These are phyloP conservation scores for Botrytis squamosa DNA, from an alignment of 2,329 filamentous ascomycete species.

Conservation along the genomic window DNA sequence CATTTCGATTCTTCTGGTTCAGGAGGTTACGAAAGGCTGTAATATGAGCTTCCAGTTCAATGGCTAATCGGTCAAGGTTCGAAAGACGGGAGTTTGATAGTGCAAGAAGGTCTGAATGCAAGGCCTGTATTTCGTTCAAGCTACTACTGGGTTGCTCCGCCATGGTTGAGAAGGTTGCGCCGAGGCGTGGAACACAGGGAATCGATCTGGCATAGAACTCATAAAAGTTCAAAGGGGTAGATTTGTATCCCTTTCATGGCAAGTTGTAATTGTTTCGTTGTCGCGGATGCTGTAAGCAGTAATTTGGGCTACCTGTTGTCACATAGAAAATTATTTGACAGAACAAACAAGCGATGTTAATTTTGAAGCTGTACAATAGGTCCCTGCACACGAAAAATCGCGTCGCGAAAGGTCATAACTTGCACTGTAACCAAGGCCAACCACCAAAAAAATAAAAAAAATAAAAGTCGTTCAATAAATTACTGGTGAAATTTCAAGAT, in stretches of 20 bases:
- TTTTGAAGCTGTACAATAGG: conserved; percentile 19
- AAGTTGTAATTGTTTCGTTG: background rate
- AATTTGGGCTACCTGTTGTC: conserved; percentile 5
- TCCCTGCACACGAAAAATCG: conserved; percentile 21
- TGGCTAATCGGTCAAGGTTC: conserved; percentile 66
- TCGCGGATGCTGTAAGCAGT: conserved; percentile 9
- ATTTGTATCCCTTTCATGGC: conserved; percentile 5
- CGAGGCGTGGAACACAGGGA: conserved; percentile 20
- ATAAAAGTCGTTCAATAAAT: background rate
- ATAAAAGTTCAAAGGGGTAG: background rate
- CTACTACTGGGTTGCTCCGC: conserved; percentile 64
- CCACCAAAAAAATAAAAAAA: conserved; percentile 1
- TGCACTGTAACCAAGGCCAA: background rate
- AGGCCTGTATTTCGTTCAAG: conserved; percentile 74
- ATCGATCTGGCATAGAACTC: conserved; percentile 11
- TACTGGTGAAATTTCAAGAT: background rate
- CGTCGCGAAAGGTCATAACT: conserved; percentile 13
- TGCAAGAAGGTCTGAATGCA: conserved; percentile 81
- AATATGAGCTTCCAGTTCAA: conserved; percentile 63
- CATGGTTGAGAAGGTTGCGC: conserved; percentile 51
- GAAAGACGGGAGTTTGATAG: conserved; percentile 70
- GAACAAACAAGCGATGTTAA: conserved; percentile 21
- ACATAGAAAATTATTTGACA: conserved; percentile 20
- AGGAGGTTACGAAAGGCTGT: conserved; percentile 69
- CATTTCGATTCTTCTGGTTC: conserved; percentile 71